Conservation (phyloP, 2,329 filamentous ascomycete genomes). For the Calonectria honghensis region DNA sequence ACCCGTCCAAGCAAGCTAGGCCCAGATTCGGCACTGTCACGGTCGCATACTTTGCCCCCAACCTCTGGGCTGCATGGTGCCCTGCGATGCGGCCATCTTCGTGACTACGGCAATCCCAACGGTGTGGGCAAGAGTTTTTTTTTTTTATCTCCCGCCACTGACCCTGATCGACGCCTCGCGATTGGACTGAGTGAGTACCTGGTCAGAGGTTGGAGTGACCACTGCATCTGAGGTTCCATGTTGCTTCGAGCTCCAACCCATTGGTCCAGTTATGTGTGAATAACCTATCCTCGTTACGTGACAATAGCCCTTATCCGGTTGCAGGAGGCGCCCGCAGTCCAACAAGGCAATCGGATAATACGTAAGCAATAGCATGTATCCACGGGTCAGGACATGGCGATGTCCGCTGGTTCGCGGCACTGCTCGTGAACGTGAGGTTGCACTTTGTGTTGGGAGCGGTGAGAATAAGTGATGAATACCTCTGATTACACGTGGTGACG, state of each 20-base stretch:
- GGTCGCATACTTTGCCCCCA: constrained; percentile 1
- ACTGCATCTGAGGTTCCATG: background rate
- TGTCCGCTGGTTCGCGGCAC: background rate
- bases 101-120: constrained; percentile 9
- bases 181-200: constrained; percentile 13
- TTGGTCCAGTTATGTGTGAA: background rate
- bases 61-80: constrained; percentile 19
- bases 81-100: constrained; percentile 23
- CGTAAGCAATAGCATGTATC: background rate
- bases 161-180: constrained; percentile 16
- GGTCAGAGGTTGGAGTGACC: background rate
- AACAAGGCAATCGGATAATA: background rate
- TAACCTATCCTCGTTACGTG: constrained; percentile 12
- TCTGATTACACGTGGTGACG: background rate
- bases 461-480: background rate
- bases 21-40: constrained; percentile 18
- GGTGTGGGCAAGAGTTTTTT: constrained; percentile 1
- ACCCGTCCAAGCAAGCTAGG: constrained; percentile 10
- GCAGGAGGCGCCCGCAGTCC: constrained; percentile 15
- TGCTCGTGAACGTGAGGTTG: background rate
- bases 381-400: background rate
- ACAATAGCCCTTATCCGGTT: constrained; percentile 12
- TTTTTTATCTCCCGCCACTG: background rate
- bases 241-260: background rate
- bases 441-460: constrained; percentile 5